Base-by-base conservation (phyloP, 495 filamentous ascomycete species). In the Gamarada debralockiae region DNA sequence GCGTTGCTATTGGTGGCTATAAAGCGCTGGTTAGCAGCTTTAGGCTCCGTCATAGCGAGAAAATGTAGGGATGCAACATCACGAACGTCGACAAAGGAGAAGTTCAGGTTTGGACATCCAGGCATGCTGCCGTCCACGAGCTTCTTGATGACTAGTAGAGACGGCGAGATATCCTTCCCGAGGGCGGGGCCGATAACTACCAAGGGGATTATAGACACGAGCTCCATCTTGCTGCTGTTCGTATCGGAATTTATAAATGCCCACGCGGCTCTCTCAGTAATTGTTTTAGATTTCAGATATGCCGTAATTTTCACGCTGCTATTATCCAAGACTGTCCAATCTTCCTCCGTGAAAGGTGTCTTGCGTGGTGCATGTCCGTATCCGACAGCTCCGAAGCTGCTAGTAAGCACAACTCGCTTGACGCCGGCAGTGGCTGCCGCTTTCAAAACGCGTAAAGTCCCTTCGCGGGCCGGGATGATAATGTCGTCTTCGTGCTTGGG, bases 221-320 rank as follows among this genome's bases (percentile, higher is more conserved):
- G 37, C 15, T 52, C 38, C 40, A 53, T 23, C 14, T 17, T 22
- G 15, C 40, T 15, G 15, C 40, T 41, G 13, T 53, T n/a, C 18
- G 17, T 31, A 8, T 4, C 20, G 47, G 31, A 34, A 34, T 8
- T 34, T 1, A 53, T 47, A 17, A 53, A 53, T 4, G 58, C 62
- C 17, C 64, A 56, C 0, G 63, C 68, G 0, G 67, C 63, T 37
- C 63, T 38, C 51, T 67, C 59, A 24, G 67, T 55, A 4, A 58
- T 12, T 24, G 65, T 56, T 20, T 69, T 69, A 23, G 54, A 58
- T 22, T 53, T 56, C 15, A 37, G 8, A 34, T 67, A 69, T 43
- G 65, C 4, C 9, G 21, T 48, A 9, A 33, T 14, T 43, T 6
- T 6, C 14, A 29, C 20, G 23, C 25, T 36, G 2, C 10, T 15